Conservation (phyloP, 2,329 filamentous ascomycete genomes). For the Aphanocladium album region DNA sequence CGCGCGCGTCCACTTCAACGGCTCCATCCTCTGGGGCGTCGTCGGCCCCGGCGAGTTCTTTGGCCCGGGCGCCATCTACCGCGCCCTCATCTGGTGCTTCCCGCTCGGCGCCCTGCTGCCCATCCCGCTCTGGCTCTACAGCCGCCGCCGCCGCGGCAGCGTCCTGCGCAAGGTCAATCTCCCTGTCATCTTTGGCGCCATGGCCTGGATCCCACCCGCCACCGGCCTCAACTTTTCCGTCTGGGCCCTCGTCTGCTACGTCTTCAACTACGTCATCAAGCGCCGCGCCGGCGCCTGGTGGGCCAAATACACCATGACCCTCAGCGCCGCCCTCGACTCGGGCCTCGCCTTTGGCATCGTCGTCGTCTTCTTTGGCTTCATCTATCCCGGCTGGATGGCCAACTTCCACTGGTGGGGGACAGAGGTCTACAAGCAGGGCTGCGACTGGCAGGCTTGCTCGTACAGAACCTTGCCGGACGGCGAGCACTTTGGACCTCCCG, state of each 20-base stretch:
- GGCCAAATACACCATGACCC: constrained; percentile 87
- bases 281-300: constrained; percentile 71
- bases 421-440: constrained; percentile 76
- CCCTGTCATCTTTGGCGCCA: constrained; percentile 75
- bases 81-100: constrained; percentile 76
- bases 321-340: constrained; percentile 77
- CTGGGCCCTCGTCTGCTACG: constrained; percentile 78
- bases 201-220: constrained; percentile 83
- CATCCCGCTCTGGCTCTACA: constrained; percentile 68
- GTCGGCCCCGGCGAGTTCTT: constrained; percentile 82
- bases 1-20: constrained; percentile 84
- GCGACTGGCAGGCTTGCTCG: constrained; percentile 77
- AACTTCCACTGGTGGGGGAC: constrained; percentile 85
- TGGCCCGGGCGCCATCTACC: constrained; percentile 68
- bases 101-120: constrained; percentile 70
- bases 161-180: constrained; percentile 73
- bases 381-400: constrained; percentile 73
- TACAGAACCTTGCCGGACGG: constrained; percentile 61
- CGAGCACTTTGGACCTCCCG: constrained; percentile 59
- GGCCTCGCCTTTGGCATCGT: constrained; percentile 78
- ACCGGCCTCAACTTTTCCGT: constrained; percentile 84
- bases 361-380: constrained; percentile 77
- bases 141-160: constrained; percentile 52
- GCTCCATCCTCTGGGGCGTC: constrained; percentile 84
- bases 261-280: constrained; percentile 76